A percentile compares a stretch with the other conserved stretches of the same genome.
phyloP scores from a whole-genome alignment of 2,329 filamentous ascomycete species.

The Paecilomyces variotii region DNA sequence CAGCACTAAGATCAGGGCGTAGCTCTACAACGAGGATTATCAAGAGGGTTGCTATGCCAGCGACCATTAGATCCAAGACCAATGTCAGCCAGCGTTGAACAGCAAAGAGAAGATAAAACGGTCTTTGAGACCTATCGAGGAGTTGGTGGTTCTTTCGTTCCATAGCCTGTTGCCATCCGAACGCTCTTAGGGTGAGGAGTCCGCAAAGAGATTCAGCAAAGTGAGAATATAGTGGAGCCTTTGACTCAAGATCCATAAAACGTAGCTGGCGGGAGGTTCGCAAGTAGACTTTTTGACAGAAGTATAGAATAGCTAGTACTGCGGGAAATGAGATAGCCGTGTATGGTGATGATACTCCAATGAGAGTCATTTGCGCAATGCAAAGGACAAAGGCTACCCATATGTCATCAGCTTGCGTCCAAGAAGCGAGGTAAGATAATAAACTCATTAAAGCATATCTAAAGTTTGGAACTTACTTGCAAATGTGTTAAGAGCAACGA shows the following conservation, averaged over 20 bases:
- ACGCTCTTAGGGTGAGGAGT: conserved; percentile 49
- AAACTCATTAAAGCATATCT: not conserved
- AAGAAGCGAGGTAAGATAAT: too few relatives aligned
- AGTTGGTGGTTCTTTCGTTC: conserved; percentile 39
- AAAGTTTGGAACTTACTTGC: conserved; percentile 17
- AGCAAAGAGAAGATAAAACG: conserved; percentile 50
- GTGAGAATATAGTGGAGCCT: conserved; percentile 51
- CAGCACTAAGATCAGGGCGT: conserved; percentile 37
- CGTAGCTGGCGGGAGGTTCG: conserved; percentile 54
- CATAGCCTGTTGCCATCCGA: conserved; percentile 44
- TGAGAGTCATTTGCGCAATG: conserved; percentile 42
- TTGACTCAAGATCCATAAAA: conserved; percentile 54
- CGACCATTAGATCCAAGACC: conserved; percentile 44
- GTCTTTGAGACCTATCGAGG: conserved; percentile 48
- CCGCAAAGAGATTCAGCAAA: conserved; percentile 52
- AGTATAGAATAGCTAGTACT: conserved; percentile 39
- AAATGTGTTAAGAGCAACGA: conserved; percentile 33
- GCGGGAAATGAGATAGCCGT: conserved; percentile 45
- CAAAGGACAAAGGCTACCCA: conserved; percentile 17
- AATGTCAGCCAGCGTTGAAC: conserved; percentile 53
- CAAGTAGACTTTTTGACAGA: conserved; percentile 51
- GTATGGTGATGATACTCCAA: conserved; percentile 41
- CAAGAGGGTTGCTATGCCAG: conserved; percentile 41
- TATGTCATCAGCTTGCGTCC: not conserved
- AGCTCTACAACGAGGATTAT: conserved; percentile 43